Evolutionary conservation across 257 asterid genomes (phyloP).

Genomic region (Solanum megistacrolobum): DNA sequence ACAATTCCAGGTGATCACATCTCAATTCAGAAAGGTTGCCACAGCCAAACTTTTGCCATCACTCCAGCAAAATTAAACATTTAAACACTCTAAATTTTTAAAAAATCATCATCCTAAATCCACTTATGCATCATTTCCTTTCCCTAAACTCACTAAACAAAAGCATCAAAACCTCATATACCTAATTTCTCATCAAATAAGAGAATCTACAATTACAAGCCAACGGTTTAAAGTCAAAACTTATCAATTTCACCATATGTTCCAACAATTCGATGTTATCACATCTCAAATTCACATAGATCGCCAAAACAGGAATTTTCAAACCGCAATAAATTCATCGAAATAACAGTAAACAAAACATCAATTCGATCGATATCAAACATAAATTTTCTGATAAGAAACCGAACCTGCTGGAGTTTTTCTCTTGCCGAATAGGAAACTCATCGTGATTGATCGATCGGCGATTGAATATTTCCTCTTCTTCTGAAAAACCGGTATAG

Average conservation of each 20-base stretch:
- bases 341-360: not conserved
- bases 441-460: constrained; percentile 39
- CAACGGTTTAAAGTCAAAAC: not conserved
- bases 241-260: not conserved
- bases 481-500: not conserved
- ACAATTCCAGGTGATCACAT: not conserved
- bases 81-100: too few relatives aligned
- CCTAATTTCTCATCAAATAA: not conserved
- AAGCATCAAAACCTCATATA: not conserved
- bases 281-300: not conserved
- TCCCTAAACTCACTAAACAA: not conserved
- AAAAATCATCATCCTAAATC: too few relatives aligned
- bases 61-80: too few relatives aligned
- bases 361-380: not conserved
- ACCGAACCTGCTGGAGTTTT: constrained; percentile 86
- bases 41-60: too few relatives aligned
- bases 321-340: not conserved
- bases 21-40: too few relatives aligned
- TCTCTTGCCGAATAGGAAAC: constrained; percentile 83
- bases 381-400: not conserved
- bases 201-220: not conserved
- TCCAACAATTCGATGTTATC: not conserved
- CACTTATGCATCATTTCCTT: not conserved
- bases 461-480: not conserved
- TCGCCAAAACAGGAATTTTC: not conserved